Conservation (phyloP, 495 filamentous ascomycete genomes). For the Jackrogersella multiformis region DNA sequence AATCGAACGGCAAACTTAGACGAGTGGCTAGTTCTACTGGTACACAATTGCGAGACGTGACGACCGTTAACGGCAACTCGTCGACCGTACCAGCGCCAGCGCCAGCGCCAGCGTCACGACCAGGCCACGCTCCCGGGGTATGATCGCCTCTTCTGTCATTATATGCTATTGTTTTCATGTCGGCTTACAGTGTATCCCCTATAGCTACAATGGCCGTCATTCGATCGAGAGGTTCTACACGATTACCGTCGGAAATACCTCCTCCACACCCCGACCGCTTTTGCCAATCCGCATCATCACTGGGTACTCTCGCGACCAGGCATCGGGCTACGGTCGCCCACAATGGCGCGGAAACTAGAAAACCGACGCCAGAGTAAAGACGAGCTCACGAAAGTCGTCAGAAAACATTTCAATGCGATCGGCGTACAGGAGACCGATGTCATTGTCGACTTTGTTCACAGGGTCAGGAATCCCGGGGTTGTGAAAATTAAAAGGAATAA, state of each 20-base stretch:
- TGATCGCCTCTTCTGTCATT: slow-evolving; percentile 8
- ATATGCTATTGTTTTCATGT: not conserved
- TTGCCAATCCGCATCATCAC: slow-evolving; percentile 74
- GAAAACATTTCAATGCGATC: slow-evolving; percentile 90
- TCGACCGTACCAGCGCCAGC: slow-evolving; percentile 31
- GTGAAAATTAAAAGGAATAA: slow-evolving; percentile 46
- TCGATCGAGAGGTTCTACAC: slow-evolving; percentile 77
- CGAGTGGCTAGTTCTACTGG: slow-evolving; percentile 57
- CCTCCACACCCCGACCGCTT: slow-evolving; percentile 74
- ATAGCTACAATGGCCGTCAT: slow-evolving; percentile 80
- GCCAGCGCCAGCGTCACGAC: slow-evolving; percentile 33
- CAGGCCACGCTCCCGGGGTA: slow-evolving; percentile 43
- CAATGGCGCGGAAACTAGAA: slow-evolving; percentile 70
- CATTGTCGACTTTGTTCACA: slow-evolving; percentile 87
- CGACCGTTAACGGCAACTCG: slow-evolving; percentile 45
- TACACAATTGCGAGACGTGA: slow-evolving; percentile 54
- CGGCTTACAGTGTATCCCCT: slow-evolving; percentile 33
- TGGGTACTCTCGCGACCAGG: slow-evolving; percentile 74
- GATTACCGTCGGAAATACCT: slow-evolving; percentile 82
- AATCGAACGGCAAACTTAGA: slow-evolving; percentile 57
- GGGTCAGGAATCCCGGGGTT: slow-evolving; percentile 62
- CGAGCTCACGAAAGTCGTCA: slow-evolving; percentile 79
- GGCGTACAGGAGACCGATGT: slow-evolving; percentile 88
- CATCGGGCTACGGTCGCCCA: slow-evolving; percentile 77
- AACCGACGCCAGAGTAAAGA: slow-evolving; percentile 76